phyloP scores from a whole-genome alignment of 768 basidiomycete genomes.

The Fistulinella prunicolor region DNA sequence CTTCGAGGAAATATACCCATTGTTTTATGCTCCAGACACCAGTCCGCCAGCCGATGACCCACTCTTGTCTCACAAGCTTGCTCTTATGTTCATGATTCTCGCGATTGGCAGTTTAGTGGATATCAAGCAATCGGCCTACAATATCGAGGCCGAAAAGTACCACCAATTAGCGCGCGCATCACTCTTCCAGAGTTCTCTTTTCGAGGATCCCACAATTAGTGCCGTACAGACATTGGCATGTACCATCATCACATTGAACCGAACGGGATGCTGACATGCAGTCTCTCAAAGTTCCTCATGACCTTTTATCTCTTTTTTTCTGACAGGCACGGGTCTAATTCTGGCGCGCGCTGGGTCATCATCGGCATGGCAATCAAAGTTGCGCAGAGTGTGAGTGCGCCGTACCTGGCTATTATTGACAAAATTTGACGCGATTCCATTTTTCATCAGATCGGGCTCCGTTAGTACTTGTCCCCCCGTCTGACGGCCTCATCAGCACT shows the following conservation, averaged over 20 bases:
- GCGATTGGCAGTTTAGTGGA: slow-evolving; percentile 67
- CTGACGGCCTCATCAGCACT: slow-evolving; percentile 1
- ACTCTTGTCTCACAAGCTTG: slow-evolving; percentile 55
- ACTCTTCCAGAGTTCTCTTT: slow-evolving; percentile 59
- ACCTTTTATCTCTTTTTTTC: slow-evolving; percentile 66
- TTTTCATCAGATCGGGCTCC: slow-evolving; percentile 58
- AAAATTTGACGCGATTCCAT: background rate
- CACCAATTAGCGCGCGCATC: slow-evolving; percentile 65
- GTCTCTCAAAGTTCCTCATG: slow-evolving; percentile 55
- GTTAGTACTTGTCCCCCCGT: slow-evolving; percentile 42
- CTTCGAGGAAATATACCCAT: slow-evolving; percentile 54
- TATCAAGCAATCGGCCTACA: slow-evolving; percentile 52
- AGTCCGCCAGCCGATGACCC: slow-evolving; percentile 49
- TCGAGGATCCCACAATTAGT: slow-evolving; percentile 65
- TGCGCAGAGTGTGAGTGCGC: slow-evolving; percentile 58
- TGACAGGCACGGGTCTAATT: slow-evolving; percentile 64
- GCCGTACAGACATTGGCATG: slow-evolving; percentile 66
- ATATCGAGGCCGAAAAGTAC: slow-evolving; percentile 67
- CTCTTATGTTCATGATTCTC: slow-evolving; percentile 63
- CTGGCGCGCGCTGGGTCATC: slow-evolving; percentile 63
- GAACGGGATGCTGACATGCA: slow-evolving; percentile 33
- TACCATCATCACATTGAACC: slow-evolving; percentile 3
- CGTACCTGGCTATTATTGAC: slow-evolving; percentile 13
- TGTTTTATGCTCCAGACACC: slow-evolving; percentile 51
- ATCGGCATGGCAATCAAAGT: slow-evolving; percentile 71